Evolutionary conservation across 2,329 filamentous ascomycete species (phyloP), one percentile per base, ranked within the genome.

Genomic region (Diaporthe sp.): DNA sequence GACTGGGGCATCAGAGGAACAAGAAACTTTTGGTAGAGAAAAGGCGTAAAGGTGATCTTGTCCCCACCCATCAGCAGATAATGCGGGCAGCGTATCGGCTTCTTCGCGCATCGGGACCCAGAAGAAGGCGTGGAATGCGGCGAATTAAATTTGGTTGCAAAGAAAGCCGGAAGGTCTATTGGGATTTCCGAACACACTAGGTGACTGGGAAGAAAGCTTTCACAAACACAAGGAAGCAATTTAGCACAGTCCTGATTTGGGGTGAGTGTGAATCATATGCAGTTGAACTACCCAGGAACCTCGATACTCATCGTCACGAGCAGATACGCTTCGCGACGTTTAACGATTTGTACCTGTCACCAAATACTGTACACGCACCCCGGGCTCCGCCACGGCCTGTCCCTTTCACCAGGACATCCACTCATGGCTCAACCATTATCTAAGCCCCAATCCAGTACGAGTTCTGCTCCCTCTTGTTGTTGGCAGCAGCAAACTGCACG

Each of bases 401-500:
- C 45, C 30, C 64, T 67, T 28, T 40, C 33, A 67, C 64, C 64
- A 12, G 45, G 45, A 67, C 30, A 38, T 30, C 35, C n/a, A 33
- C 33, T 33, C 1, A 33, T n/a, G 19, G n/a, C 22, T 35, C 33
- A 15, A n/a, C 42, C 3, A 38, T 47, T 15, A 33, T 13, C 30
- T 67, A 67, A 28, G 45, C 64, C 30, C 64, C 64, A 5, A 67
- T 52, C 68, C 68, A 57, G 55, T 58, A 55, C 47, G 38, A 42
- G 30, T 22, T 45, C n/a, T 67, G 40, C 40, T 68, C 12, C 30
- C 35, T 50, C 42, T 60, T 73, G 45, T 72, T 55, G 40, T 72
- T 74, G 17, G 69, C 69, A 22, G 73, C 64, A 60, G 80, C 80
- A 74, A 87, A 88, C 75, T 82, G 75, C 77, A 88, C 74, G 13